These are phyloP conservation scores for Chalciporus sp. DNA, from an alignment of 1,284 basidiomycete species.

Conservation along the genomic window DNA sequence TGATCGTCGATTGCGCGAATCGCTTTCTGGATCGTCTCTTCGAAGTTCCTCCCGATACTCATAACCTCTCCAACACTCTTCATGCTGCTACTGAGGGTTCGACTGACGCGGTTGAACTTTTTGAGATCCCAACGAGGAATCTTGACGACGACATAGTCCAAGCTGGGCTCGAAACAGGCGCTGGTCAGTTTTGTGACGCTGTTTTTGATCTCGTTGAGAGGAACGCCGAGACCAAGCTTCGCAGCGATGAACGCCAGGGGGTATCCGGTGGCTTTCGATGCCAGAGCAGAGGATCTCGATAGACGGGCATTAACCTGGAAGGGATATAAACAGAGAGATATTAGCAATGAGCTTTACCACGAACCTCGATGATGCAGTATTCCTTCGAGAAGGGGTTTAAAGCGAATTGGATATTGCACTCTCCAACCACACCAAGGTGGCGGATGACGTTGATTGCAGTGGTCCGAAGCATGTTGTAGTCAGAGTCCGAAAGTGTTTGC, in stretches of 20 bases:
- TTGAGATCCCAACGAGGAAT: conserved; percentile 99
- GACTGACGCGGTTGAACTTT: conserved; percentile 94
- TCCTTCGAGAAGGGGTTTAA: conserved; percentile 94
- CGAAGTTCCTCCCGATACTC: conserved; percentile 97
- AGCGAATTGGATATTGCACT: conserved; percentile 99
- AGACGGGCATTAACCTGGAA: conserved; percentile 94
- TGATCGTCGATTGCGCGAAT: conserved; percentile 96
- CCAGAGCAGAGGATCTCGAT: conserved; percentile 95
- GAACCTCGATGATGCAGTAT: conserved; percentile 97
- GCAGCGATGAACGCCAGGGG: conserved; percentile 98
- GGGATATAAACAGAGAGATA: conserved; percentile 2
- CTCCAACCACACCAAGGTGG: conserved; percentile 95
- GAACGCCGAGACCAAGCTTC: conserved; percentile 95
- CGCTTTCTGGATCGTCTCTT: conserved; percentile 98
- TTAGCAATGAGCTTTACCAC: conserved; percentile 9
- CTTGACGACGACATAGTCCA: conserved; percentile 98
- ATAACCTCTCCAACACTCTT: conserved; percentile 99
- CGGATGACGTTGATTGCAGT: conserved; percentile 98
- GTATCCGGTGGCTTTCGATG: conserved; percentile 98
- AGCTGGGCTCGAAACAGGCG: conserved; percentile 96
- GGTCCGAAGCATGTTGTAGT: conserved; percentile 99
- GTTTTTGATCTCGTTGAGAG: conserved; percentile 97
- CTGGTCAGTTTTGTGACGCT: conserved; percentile 95
- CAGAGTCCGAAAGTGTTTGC: conserved; percentile 95
- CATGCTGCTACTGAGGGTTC: conserved; percentile 90